A percentile compares a stretch with the other conserved stretches of the same genome.
Conservation (phyloP, 805 yeast species). For the Saccharomycopsis malanga region DNA sequence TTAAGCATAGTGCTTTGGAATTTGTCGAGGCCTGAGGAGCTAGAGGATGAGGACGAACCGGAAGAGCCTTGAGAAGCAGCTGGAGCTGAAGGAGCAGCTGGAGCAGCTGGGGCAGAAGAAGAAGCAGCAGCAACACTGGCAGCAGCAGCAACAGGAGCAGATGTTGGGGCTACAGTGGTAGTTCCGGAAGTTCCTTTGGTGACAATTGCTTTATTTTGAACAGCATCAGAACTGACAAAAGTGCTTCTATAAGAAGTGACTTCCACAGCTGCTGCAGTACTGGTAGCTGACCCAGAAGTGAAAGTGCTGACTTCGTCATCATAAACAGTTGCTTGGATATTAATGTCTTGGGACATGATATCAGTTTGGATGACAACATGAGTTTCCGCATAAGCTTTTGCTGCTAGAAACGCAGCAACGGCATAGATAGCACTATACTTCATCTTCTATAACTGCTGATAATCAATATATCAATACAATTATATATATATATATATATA, state of each 20-base stretch:
- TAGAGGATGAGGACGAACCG: slow-evolving; percentile 17
- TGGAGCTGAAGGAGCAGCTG: slow-evolving; percentile 26
- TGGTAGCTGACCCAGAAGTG: not conserved
- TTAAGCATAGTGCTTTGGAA: slow-evolving; percentile 37
- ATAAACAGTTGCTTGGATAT: slow-evolving; percentile 29
- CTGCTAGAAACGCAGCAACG: not conserved
- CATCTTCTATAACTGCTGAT: not conserved
- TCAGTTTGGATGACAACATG: slow-evolving; percentile 21
- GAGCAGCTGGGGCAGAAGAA: slow-evolving; percentile 28
- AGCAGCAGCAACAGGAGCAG: slow-evolving; percentile 20
- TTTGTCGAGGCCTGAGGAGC: slow-evolving; percentile 19
- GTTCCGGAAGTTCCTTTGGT: not conserved
- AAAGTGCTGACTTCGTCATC: not conserved
- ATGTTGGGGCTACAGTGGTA: slow-evolving; percentile 14
- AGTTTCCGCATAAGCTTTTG: slow-evolving; percentile 20
- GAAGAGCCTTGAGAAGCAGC: slow-evolving; percentile 21
- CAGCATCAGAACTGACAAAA: not conserved
- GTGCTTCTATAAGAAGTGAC: not conserved
- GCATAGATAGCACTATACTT: not conserved
- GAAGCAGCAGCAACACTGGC: slow-evolving; percentile 28
- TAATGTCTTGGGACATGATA: slow-evolving; percentile 25
- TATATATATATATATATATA: no score
- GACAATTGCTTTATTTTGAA: not conserved
- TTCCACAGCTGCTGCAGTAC: not conserved
- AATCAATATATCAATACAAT: no score